Evolutionary conservation across 2,329 filamentous ascomycete species (phyloP), one percentile per base, ranked within the genome.

Genomic region (Fusarium devonianum): DNA sequence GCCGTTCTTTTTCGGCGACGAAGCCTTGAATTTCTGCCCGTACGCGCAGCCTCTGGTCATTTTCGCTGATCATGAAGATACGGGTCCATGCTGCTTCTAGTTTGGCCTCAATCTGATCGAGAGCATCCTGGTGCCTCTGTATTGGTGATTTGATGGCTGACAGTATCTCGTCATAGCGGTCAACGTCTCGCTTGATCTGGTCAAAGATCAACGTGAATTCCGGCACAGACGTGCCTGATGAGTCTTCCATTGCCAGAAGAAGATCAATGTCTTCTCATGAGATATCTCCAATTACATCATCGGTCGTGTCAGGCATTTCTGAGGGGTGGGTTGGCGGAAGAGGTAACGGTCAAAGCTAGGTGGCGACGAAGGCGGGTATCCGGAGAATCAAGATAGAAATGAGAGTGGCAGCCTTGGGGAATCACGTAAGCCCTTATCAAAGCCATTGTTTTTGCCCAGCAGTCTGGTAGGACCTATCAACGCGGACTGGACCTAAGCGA

Each of bases 141-240:
- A 11, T 26, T 19, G 42, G 42, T 9, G 33, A 28, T 16, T 28
- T 32, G 22, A 44, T 14, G 7, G 16, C 30, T 19, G 25, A 26
- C 4, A 51, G 36, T 21, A 7, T 28, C n/a, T 14, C 18, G 30
- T 25, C 29, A 21, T 35, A 53, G 13, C 14, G 22, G 17, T 22
- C 21, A 17, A 56, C 25, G 13, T 53, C 30, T 21, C 39, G 17
- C 14, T 42, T 21, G 22, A 57, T 48, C 28, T 21, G 42, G 21
- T 32, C 13, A 22, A 48, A 29, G 4, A 29, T 4, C 5, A 32
- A 4, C 7, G 37, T 14, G 13, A 38, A 13, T 10, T 22, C 13
- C 10, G 33, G 45, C 6, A 23, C n/a, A 7, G 26, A 23, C 10
- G 28, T 14, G 3, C 18, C 30, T 17, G 25, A n/a, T 13, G 10